phyloP scores from a whole-genome alignment of 345 rosid species.

The Cardamine chenopodiifolia region DNA sequence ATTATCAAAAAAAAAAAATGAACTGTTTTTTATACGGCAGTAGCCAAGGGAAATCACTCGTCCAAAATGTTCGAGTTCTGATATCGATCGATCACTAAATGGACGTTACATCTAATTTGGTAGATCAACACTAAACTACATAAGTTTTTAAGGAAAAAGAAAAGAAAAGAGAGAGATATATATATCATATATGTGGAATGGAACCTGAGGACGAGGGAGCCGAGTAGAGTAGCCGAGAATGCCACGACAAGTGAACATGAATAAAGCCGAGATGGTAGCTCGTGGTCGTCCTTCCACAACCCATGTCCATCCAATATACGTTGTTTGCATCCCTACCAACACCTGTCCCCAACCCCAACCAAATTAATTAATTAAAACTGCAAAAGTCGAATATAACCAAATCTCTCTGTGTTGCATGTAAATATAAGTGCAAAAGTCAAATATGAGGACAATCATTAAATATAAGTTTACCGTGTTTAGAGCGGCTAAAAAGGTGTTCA shows the following conservation, averaged over 20 bases:
- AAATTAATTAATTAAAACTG: not conserved
- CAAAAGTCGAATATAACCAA: too few relatives aligned
- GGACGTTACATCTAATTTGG: not conserved
- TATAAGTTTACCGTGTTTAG: constrained; percentile 67
- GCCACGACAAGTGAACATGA: constrained; percentile 98
- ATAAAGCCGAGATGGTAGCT: constrained; percentile 70
- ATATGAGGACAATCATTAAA: constrained; percentile 1
- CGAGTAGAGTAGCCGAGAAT: constrained; percentile 93
- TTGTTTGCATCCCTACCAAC: constrained; percentile 83
- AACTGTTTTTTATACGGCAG: too few relatives aligned
- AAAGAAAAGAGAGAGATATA: not conserved
- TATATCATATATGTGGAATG: too few relatives aligned
- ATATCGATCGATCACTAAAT: not conserved
- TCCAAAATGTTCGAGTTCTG: not conserved
- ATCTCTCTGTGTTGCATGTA: too few relatives aligned
- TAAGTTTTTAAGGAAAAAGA: not conserved
- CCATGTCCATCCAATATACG: constrained; percentile 79
- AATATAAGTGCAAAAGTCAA: not conserved
- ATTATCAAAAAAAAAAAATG: not conserved
- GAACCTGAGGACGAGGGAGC: constrained; percentile 88
- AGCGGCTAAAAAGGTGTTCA: constrained; percentile 71
- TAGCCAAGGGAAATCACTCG: constrained; percentile 23
- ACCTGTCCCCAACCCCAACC: constrained; percentile 45
- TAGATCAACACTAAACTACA: too few relatives aligned
- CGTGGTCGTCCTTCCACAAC: constrained; percentile 80